Evolutionary conservation across 768 basidiomycete genomes (phyloP).

Genomic region (Daedaleopsis sinensis): DNA sequence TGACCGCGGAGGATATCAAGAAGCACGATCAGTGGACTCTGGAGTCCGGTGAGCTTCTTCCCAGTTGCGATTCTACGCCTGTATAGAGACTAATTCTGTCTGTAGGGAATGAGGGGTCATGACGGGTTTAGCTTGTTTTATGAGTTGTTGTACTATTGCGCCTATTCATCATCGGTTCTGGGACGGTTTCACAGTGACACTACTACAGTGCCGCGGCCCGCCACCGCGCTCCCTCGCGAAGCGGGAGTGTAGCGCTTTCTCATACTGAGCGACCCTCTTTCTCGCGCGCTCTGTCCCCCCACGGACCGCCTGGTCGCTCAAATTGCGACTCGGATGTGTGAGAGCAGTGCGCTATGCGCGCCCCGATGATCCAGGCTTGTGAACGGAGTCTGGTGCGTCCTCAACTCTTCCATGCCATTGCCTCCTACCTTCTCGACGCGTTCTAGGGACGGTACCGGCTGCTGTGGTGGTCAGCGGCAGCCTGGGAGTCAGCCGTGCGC

Average conservation of each 20-base stretch:
- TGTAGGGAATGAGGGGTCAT: conserved; percentile 33
- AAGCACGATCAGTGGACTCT: conserved; percentile 83
- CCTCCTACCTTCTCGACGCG: background rate
- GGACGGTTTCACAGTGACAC: background rate
- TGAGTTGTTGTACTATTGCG: conserved; percentile 18
- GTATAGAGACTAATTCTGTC: background rate
- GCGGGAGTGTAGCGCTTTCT: background rate
- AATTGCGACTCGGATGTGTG: background rate
- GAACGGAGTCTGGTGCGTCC: background rate
- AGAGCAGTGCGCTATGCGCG: background rate
- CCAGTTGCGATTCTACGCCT: background rate
- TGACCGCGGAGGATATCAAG: conserved; percentile 81
- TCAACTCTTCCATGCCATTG: background rate
- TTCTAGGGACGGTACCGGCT: background rate
- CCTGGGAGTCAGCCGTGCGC: background rate
- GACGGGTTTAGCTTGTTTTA: conserved; percentile 8
- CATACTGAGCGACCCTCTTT: background rate
- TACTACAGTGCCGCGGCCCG: too few species aligned
- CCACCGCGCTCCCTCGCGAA: background rate
- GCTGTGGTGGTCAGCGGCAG: background rate
- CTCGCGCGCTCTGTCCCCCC: background rate
- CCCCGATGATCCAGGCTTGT: background rate
- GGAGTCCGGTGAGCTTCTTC: conserved; percentile 65
- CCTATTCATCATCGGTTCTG: conserved; percentile 12
- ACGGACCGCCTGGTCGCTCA: background rate